Conservation (phyloP, 1,284 basidiomycete genomes). For the Irpex sp. region DNA sequence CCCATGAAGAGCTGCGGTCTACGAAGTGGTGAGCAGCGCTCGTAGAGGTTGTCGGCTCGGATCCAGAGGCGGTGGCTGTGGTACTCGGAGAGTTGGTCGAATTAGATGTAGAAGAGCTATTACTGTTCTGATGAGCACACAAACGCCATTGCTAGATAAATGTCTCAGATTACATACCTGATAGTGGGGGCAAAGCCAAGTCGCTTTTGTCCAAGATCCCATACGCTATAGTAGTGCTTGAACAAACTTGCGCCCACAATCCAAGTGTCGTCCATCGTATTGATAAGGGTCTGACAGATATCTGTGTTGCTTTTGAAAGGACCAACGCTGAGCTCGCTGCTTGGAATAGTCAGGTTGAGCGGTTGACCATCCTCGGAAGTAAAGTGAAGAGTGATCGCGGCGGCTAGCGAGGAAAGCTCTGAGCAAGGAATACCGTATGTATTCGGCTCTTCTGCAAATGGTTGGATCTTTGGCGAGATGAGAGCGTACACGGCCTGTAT, state of each 20-base stretch:
- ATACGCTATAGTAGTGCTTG: constrained; percentile 57
- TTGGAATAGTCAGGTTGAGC: constrained; percentile 56
- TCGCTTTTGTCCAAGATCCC: constrained; percentile 44
- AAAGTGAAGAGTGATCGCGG: constrained; percentile 48
- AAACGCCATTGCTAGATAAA: background rate
- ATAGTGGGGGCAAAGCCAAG: constrained; percentile 46
- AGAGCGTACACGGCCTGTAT: constrained; percentile 50
- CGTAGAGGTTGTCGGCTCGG: background rate
- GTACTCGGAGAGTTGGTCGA: background rate
- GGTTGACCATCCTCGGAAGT: constrained; percentile 40
- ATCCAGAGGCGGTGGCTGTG: background rate
- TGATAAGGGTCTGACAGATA: constrained; percentile 53
- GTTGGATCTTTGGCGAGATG: constrained; percentile 52
- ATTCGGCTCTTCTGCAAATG: constrained; percentile 44
- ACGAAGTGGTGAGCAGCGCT: background rate
- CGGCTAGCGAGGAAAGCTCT: constrained; percentile 41
- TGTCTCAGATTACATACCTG: constrained; percentile 10
- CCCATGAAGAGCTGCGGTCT: background rate
- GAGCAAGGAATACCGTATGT: constrained; percentile 52
- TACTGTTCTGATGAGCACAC: background rate
- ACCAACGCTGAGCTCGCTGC: constrained; percentile 51
- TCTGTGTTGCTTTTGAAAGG: constrained; percentile 45
- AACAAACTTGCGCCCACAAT: constrained; percentile 50
- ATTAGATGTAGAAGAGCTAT: background rate
- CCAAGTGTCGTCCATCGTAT: constrained; percentile 46